Evolutionary conservation across 495 filamentous ascomycete genomes (phyloP).

Genomic region (Pyrenopolyporus hunteri): DNA sequence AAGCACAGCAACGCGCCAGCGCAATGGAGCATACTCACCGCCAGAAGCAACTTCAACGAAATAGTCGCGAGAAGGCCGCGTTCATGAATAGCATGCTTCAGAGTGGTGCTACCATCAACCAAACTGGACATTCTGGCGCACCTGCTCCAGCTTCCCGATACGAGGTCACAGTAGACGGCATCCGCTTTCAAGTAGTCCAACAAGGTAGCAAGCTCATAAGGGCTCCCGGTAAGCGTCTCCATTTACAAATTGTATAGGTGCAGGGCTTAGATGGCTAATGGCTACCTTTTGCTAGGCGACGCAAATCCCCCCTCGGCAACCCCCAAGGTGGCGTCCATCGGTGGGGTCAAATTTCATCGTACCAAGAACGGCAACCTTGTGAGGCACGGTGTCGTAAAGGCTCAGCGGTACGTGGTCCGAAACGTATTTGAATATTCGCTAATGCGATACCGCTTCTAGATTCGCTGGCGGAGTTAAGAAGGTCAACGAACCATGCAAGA

Average conservation of each 20-base stretch:
- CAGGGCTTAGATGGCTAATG: slow-evolving; percentile 44
- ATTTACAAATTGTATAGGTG: neutral
- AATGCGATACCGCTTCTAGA: slow-evolving; percentile 42
- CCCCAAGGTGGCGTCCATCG: slow-evolving; percentile 77
- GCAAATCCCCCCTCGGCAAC: slow-evolving; percentile 69
- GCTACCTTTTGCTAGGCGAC: slow-evolving; percentile 63
- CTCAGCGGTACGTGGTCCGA: slow-evolving; percentile 63
- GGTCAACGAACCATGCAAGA: slow-evolving; percentile 80
- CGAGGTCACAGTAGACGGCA: slow-evolving; percentile 75
- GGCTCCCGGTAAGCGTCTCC: slow-evolving; percentile 64
- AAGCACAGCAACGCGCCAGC: slow-evolving; percentile 69
- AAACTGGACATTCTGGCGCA: slow-evolving; percentile 44
- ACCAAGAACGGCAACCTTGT: slow-evolving; percentile 93
- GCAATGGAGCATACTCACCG: slow-evolving; percentile 76
- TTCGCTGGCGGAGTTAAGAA: slow-evolving; percentile 64
- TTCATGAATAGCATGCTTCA: slow-evolving; percentile 51
- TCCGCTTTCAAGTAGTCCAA: slow-evolving; percentile 75
- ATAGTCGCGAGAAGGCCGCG: slow-evolving; percentile 68
- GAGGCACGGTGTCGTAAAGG: slow-evolving; percentile 71
- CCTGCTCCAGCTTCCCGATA: slow-evolving; percentile 51
- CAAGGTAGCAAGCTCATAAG: slow-evolving; percentile 86
- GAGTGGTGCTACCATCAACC: slow-evolving; percentile 43
- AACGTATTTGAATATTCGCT: neutral
- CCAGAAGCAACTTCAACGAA: slow-evolving; percentile 62
- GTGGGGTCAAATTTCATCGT: slow-evolving; percentile 83